Percentiles rank a stretch among this genome's conserved stretches.
Evolutionary conservation across 306 rosid genomes (phyloP).

Genomic region (Pterocarpus santalinus): DNA sequence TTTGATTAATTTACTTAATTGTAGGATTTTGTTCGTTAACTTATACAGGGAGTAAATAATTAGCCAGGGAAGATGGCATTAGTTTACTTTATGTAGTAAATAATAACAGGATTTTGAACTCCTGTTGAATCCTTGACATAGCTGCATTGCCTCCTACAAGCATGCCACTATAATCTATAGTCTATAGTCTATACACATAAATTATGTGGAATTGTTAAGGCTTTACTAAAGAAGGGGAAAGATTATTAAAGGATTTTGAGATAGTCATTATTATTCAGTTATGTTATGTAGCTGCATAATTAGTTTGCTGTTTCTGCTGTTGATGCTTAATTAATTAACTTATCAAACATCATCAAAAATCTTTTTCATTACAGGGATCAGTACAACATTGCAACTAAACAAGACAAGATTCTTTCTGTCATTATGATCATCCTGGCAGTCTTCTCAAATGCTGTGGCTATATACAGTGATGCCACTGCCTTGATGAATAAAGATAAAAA

Average conservation of each 20-base stretch:
- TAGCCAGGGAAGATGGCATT: not conserved
- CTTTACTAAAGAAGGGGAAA: not conserved
- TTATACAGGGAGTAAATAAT: not conserved
- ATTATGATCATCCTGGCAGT: slow-evolving; percentile 83
- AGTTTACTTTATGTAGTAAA: not conserved
- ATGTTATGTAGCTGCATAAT: not conserved
- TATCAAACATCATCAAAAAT: not conserved
- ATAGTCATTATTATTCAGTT: not conserved
- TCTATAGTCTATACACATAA: not conserved
- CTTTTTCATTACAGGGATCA: slow-evolving; percentile 65
- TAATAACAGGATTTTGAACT: not conserved
- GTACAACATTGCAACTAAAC: slow-evolving; percentile 73
- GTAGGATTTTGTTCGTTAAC: slow-evolving; percentile 6
- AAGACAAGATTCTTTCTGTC: slow-evolving; percentile 70
- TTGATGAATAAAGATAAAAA: slow-evolving; percentile 60
- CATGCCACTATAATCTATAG: not conserved
- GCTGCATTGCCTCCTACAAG: not conserved
- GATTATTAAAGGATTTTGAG: not conserved
- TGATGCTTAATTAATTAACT: slow-evolving; percentile 1
- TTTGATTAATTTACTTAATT: not conserved
- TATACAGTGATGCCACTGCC: slow-evolving; percentile 79
- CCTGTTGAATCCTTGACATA: not conserved
- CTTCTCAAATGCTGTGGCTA: slow-evolving; percentile 76
- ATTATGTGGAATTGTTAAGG: not conserved
- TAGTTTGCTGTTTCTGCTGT: slow-evolving; percentile 14